Base-by-base conservation (phyloP, 495 filamentous ascomycete species). In the Xylaria bambusicola region DNA sequence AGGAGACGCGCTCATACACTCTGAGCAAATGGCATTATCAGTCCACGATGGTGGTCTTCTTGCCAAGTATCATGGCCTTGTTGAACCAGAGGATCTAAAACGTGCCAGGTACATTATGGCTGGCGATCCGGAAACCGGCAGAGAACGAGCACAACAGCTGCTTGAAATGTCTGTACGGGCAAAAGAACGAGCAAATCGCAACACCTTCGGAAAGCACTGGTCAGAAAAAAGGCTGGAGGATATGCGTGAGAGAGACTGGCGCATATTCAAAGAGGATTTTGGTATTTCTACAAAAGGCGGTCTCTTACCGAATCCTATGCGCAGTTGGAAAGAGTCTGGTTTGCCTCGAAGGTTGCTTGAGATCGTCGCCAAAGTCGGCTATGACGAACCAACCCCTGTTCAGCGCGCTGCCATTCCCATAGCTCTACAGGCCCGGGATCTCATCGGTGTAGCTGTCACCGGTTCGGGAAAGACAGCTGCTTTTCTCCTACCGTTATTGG, bases 181-280 rank as follows among this genome's bases (percentile, higher is more conserved):
- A 35, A 79, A 78, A 63, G 89, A 97, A 76, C 82, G 88, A 48
- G 76, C 87, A 50, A 86, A 86, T 62, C 91, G 96, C 65, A 91
- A 92, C 58, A 76, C 69, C 10, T 80, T 88, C 46, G 85, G 87
- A 6, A 94, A 94, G 76, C 95, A 99, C 73, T 99, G 95, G 95
- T 95, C 90, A 46, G 92, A 98, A 75, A 99, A 99, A 84, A 87
- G 81, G 59, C 73, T 99, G 65, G 90, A 94, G 15, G 88, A 94
- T 65, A 99, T 99, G 94, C 90, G 92, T 62, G 93, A 98, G 78
- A 82, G 94, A 67, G 94, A 99, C 71, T 99, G 95, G 95, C 89
- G 94, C 69, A 98, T 99, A 64, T 97, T 99, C 82, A 98, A 98
- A 77, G 95, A 98, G 75, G 94, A 99, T 69, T 98, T 96, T 79